phyloP scores from a whole-genome alignment of 1,139 yeast genomes.

The Blastobotrys buckinghamii region DNA sequence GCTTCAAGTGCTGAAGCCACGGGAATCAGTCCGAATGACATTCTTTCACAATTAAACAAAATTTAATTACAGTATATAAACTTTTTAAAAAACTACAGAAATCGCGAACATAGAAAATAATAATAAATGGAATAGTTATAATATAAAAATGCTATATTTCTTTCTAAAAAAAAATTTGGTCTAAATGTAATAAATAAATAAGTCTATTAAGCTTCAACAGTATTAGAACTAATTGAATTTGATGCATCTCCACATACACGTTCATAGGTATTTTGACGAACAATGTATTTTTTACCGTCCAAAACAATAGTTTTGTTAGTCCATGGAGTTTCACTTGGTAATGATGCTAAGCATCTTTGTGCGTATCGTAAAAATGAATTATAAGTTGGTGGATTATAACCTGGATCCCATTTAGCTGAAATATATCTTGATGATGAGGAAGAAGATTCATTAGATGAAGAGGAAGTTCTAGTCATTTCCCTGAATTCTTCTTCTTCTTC shows the following conservation, averaged over 20 bases:
- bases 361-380: slow-evolving; percentile 28
- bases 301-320: slow-evolving; percentile 26
- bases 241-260: slow-evolving; percentile 1
- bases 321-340: slow-evolving; percentile 32
- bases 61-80: no score
- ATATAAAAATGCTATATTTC: no score
- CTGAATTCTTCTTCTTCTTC: slow-evolving; percentile 10
- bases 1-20: slow-evolving; percentile 24
- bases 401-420: slow-evolving; percentile 28
- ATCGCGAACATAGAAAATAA: background rate
- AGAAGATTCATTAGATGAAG: no score
- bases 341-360: slow-evolving; percentile 27
- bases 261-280: slow-evolving; percentile 16
- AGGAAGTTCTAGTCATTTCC: background rate
- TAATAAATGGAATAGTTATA: background rate
- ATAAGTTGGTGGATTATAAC: slow-evolving; percentile 20
- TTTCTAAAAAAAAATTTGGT: no score
- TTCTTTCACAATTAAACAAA: background rate
- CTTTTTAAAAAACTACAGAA: no score
- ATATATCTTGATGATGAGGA: slow-evolving; percentile 1
- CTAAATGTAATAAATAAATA: background rate
- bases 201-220: background rate
- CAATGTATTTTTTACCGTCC: slow-evolving; percentile 24
- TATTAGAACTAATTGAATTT: background rate
- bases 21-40: slow-evolving; percentile 35